These are phyloP conservation scores for Capsella rubella DNA, from an alignment of 441 rosid species.

Conservation along the genomic window DNA sequence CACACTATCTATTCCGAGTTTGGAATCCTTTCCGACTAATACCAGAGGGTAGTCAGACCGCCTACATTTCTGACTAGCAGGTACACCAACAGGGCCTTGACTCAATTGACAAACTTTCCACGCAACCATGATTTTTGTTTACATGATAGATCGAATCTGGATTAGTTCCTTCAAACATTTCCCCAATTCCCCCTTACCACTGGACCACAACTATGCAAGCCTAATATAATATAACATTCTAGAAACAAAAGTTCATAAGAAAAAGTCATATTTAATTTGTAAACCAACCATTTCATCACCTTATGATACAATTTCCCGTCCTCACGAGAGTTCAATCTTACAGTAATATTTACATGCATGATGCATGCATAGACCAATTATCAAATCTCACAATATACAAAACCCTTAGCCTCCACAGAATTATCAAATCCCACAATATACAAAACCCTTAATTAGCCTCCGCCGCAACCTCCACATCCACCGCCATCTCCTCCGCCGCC, in stretches of 20 bases:
- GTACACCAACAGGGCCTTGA: too few species aligned
- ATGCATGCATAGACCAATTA: not conserved
- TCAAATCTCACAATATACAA: not conserved
- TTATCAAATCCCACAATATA: not conserved
- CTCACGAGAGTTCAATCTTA: not conserved
- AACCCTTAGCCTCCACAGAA: constrained; percentile 30
- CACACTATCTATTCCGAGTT: too few species aligned
- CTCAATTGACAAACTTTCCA: too few species aligned
- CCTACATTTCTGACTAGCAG: too few species aligned
- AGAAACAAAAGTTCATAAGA: not conserved
- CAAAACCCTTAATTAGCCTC: constrained; percentile 25
- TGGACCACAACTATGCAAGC: too few species aligned
- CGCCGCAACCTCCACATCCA: constrained; percentile 39
- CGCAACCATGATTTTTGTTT: too few species aligned
- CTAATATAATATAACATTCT: not conserved
- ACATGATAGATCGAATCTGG: too few species aligned
- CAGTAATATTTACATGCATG: not conserved
- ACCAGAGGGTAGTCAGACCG: too few species aligned
- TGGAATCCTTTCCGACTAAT: too few species aligned
- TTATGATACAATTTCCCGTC: not conserved
- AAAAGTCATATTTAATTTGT: not conserved
- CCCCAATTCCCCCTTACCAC: too few species aligned
- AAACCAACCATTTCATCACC: not conserved
- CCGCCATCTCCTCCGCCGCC: constrained; percentile 25
- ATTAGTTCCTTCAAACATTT: too few species aligned